These are phyloP conservation scores for Coriaria nepalensis DNA, from an alignment of 306 rosid species.

Conservation along the genomic window DNA sequence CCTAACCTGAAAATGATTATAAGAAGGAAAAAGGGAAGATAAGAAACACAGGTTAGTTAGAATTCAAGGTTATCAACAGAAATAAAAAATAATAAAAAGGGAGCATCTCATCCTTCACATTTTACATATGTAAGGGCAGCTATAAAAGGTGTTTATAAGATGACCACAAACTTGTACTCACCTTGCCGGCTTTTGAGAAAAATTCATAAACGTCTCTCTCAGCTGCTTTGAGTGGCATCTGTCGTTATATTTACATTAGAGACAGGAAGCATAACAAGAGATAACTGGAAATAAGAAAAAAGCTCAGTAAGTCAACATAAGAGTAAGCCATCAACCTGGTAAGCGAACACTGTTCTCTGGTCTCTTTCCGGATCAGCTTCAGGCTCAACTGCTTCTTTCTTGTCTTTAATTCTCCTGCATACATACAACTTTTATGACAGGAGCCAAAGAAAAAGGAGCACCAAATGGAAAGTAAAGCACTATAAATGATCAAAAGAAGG, in stretches of 20 bases:
- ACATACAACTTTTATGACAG: slow-evolving; percentile 9
- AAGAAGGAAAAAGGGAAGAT: slow-evolving; percentile 1
- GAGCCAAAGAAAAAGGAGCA: slow-evolving; percentile 6
- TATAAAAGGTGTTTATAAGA: neutral
- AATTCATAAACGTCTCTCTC: slow-evolving; percentile 90
- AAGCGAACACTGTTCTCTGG: slow-evolving; percentile 97
- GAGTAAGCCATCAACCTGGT: slow-evolving; percentile 46
- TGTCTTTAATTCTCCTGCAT: slow-evolving; percentile 81
- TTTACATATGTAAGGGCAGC: too few relatives aligned
- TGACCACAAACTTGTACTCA: slow-evolving; percentile 18
- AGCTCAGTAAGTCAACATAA: slow-evolving; percentile 1
- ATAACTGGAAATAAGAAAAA: slow-evolving; percentile 6
- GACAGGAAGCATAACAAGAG: slow-evolving; percentile 14
- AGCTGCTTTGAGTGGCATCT: slow-evolving; percentile 98
- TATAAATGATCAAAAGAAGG: neutral
- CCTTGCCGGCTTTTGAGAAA: slow-evolving; percentile 98
- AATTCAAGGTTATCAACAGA: too few relatives aligned
- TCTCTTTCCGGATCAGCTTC: slow-evolving; percentile 99
- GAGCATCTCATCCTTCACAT: too few relatives aligned
- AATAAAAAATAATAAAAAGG: too few relatives aligned
- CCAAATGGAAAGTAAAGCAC: neutral
- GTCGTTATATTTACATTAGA: slow-evolving; percentile 18
- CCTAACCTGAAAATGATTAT: slow-evolving; percentile 56
- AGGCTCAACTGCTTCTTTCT: slow-evolving; percentile 75
- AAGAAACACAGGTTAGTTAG: neutral